These are phyloP conservation scores for Lepiota venenata DNA, from an alignment of 768 basidiomycete species.

Conservation along the genomic window DNA sequence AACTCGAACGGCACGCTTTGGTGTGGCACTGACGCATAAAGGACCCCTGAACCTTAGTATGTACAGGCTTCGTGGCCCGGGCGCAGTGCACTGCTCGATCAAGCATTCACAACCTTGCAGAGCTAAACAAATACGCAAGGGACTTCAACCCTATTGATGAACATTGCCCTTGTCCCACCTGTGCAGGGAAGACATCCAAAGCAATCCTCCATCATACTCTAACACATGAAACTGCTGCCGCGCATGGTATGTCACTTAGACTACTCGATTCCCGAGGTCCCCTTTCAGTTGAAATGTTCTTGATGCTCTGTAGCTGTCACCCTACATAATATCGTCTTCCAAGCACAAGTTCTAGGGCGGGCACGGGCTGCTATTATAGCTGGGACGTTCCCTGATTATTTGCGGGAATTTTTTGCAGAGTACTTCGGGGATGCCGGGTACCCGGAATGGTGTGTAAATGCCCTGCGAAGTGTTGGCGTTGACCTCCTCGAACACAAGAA, in stretches of 20 bases:
- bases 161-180: slow-evolving; percentile 85
- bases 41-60: slow-evolving; percentile 84
- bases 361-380: slow-evolving; percentile 78
- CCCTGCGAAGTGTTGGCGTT: slow-evolving; percentile 77
- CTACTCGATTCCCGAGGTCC: neutral
- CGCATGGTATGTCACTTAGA: slow-evolving; percentile 58
- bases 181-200: slow-evolving; percentile 59
- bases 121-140: slow-evolving; percentile 64
- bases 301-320: slow-evolving; percentile 56
- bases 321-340: slow-evolving; percentile 81
- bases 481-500: slow-evolving; percentile 64
- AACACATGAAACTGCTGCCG: slow-evolving; percentile 81
- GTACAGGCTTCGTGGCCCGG: slow-evolving; percentile 16
- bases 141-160: slow-evolving; percentile 74
- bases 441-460: slow-evolving; percentile 88
- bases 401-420: slow-evolving; percentile 68
- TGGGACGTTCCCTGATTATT: slow-evolving; percentile 75
- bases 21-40: slow-evolving; percentile 78
- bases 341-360: slow-evolving; percentile 84
- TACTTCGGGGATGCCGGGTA: slow-evolving; percentile 81
- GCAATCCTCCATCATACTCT: slow-evolving; percentile 74
- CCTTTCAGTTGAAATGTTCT: neutral
- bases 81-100: neutral
- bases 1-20: slow-evolving; percentile 88
- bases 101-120: slow-evolving; percentile 28